Evolutionary conservation across 331 rosid species (phyloP), one percentile per base, ranked within the genome.

Genomic region (Telfairia occidentalis): DNA sequence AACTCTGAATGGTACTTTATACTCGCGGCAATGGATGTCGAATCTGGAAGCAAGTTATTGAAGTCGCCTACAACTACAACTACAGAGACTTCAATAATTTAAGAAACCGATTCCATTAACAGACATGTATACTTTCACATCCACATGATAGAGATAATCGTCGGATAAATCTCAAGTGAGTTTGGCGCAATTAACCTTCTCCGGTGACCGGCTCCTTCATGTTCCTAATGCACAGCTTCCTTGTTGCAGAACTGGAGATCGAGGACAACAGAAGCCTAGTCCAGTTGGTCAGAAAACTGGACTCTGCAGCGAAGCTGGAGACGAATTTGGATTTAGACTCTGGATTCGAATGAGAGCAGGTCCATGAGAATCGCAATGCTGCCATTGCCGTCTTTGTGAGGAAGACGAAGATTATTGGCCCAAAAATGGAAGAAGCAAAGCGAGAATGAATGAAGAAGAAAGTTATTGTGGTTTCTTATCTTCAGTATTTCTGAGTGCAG

Each of bases 1-100:
- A 94, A 94, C 85, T 94, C 98, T 19, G 95, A 87, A 81, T 94
- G 98, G 85, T 89, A 91, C 67, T 91, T 91, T 78, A 94, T 91
- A 71, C 96, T 91, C 2, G 96, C 88, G 66, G 90, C 91, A 66
- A 91, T 59, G 35, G 97, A 91, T 15, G 83, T 79, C 71, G 92
- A 87, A 77, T 90, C 90, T 2, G 84, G 84, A 63, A 18, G 26
- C 11, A 63, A 63, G 7, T 28, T 34, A 18, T 34, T 19, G 29
- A n/a, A 63, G 42, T 35, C 45, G 26, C 38, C 70, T 61, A 32
- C 70, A 32, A 61, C 70, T 34, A 58, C 3, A 46, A 46, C n/a
- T 53, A 21, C 1, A 23, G 21, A 32, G 26, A 32, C 23, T 1
- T 18, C 12, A 18, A 61, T 18, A n/a, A 61, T 32, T 32, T 8